Evolutionary conservation across 768 basidiomycete genomes (phyloP), one percentile per base, ranked within the genome.

Genomic region (Trametes cinnabarina): DNA sequence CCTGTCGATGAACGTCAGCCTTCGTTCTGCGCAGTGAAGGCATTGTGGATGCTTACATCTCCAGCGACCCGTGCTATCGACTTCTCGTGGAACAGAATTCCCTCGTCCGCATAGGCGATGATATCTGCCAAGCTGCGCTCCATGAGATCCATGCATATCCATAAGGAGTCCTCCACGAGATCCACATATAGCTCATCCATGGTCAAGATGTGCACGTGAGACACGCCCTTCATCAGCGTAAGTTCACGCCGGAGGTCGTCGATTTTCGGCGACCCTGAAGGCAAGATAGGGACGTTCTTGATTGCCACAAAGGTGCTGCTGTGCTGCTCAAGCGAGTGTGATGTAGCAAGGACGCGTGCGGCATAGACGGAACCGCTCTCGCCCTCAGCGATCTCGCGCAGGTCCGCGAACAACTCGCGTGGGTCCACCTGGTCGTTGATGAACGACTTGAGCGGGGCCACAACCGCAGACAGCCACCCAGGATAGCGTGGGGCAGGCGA

Each of bases 101-200:
- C 89, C 58, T 82, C 77, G 12, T 74, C 79, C 7, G 82, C 82
- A 19, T 92, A 70, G 15, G 77, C 82, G 15, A 93, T 77, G 44
- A 94, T 80, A 69, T 94, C 92, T 64, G 92, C 92, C 63, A 94
- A 74, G 68, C 90, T 92, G 61, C 90, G 79, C 65, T 92, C 90
- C 91, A 94, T 92, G 30, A 93, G 81, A 69, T 92, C 90, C 92
- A 94, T 94, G 61, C 86, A 76, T 47, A 94, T 86, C 92, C 92
- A 94, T 35, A 94, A 71, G 57, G 84, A 63, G 51, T 76, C 75
- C 42, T 71, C 74, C 34, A 76, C 74, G 3, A 86, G 68, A 64
- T 87, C 83, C 26, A 90, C 84, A 69, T 90, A 90, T 22, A 90
- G 71, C 42, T 79, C 82, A 65, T 90, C 88, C 75, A 89, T 80